Evolutionary conservation across 129 eudicot genomes (phyloP), one percentile per base, ranked within the genome.

Genomic region (Pulicaria dysenterica): DNA sequence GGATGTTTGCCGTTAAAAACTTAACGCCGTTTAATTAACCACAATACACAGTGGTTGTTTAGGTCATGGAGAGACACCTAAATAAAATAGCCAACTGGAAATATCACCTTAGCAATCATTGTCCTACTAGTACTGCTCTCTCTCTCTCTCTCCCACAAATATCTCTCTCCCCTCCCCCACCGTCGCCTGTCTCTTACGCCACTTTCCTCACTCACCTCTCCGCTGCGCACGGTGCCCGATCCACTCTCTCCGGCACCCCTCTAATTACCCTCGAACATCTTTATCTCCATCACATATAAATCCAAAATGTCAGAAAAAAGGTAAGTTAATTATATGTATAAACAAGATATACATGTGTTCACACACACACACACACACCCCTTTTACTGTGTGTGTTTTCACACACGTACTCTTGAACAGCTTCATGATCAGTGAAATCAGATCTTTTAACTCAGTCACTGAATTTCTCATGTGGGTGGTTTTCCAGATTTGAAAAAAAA

Each of bases 101-200:
- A 61, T 60, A 61, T 78, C 73, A 70, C 73, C 67, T 62, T 62
- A 53, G 82, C 70, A 78, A 78, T 78, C 82, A 78, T 78, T 78
- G 77, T 70, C 73, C 77, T 53, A 3, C 43, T 62, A n/a, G n/a
- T n/a, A 1, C 78, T 56, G 31, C 40, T 59, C 47, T 24, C 62
- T 51, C 36, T 43, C 40, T 56, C 41, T 36, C 77, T 71, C 72
- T 78, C 82, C 77, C 77, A 78, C 82, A 78, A 62, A 62, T 61
- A 50, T 65, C 48, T 70, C 61, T 67, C 74, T 74, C 74, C 56
- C 54, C 51, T 73, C 40, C 71, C 50, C 51, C 67, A 62, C 59
- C 77, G 34, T 70, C 77, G 82, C 82, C 82, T 78, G 72, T 70
- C 82, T 78, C 82, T 78, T 53, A 78, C 82, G 82, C 82, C 82